Conservation (phyloP, 495 filamentous ascomycete genomes). For the Aspergillus nidulans region DNA sequence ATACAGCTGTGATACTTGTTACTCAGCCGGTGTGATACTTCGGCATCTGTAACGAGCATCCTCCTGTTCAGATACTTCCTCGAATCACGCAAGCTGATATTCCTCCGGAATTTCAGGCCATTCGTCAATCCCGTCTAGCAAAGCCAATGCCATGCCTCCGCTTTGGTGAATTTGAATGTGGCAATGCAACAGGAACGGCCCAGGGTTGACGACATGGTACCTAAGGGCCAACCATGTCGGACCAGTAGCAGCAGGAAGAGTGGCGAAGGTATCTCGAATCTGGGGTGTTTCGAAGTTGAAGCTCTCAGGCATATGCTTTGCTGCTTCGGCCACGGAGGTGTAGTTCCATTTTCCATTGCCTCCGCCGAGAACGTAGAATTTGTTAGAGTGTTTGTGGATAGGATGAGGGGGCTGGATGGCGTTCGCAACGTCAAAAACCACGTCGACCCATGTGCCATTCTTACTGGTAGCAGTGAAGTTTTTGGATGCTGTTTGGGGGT, state of each 20-base stretch:
- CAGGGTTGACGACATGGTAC: conserved; percentile 57
- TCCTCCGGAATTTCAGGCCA: conserved; percentile 43
- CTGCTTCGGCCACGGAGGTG: conserved; percentile 48
- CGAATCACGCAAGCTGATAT: conserved; percentile 13
- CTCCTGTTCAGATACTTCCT: neutral
- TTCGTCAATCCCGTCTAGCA: conserved; percentile 54
- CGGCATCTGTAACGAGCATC: neutral
- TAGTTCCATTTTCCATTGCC: conserved; percentile 48
- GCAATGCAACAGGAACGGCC: conserved; percentile 57
- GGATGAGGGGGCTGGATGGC: conserved; percentile 45
- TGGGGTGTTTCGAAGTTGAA: conserved; percentile 56
- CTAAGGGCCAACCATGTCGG: conserved; percentile 50
- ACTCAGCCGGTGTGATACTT: neutral
- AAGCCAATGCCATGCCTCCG: conserved; percentile 53
- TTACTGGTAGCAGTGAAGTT: conserved; percentile 46
- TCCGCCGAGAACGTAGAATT: conserved; percentile 51
- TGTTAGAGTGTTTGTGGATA: conserved; percentile 62
- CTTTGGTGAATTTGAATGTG: conserved; percentile 55
- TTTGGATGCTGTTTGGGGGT: conserved; percentile 29
- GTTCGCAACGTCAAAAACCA: conserved; percentile 41
- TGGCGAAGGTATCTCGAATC: conserved; percentile 46
- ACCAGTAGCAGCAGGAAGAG: conserved; percentile 25
- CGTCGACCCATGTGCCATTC: conserved; percentile 55
- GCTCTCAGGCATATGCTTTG: conserved; percentile 34
- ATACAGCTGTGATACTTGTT: too few relatives aligned